Evolutionary conservation across 805 yeast genomes (phyloP).

Genomic region (Komagataella phaffii): DNA sequence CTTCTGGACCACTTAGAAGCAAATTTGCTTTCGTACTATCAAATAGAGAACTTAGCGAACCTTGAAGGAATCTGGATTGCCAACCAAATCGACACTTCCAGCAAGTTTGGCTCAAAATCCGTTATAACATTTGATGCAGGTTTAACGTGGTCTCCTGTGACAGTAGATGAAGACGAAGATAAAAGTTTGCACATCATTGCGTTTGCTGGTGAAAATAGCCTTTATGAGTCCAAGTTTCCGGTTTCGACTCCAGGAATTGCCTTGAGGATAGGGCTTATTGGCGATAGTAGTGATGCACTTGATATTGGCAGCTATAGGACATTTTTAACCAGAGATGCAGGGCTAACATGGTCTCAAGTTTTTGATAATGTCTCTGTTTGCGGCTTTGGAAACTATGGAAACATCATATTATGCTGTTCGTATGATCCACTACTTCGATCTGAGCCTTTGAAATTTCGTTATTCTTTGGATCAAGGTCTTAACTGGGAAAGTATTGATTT

Average conservation of each 20-base stretch:
- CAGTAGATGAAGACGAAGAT: conserved; percentile 30
- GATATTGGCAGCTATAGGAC: conserved; percentile 19
- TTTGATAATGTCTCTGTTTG: conserved; percentile 37
- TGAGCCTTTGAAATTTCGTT: background rate
- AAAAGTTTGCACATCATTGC: background rate
- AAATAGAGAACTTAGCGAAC: conserved; percentile 29
- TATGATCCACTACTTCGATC: conserved; percentile 25
- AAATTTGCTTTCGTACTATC: conserved; percentile 22
- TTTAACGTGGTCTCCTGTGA: conserved; percentile 33
- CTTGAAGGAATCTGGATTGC: conserved; percentile 55
- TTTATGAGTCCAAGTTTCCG: background rate
- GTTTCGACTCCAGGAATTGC: background rate
- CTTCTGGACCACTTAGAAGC: conserved; percentile 24
- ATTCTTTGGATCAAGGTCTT: background rate
- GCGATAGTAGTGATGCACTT: conserved; percentile 16
- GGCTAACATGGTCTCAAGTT: conserved; percentile 52
- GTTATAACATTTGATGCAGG: conserved; percentile 41
- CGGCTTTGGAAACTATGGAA: conserved; percentile 70
- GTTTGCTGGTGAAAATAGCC: background rate
- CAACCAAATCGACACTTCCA: conserved; percentile 21
- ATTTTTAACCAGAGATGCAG: conserved; percentile 65
- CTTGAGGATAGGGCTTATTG: background rate
- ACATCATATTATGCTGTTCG: conserved; percentile 52
- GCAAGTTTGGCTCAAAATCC: conserved; percentile 15
- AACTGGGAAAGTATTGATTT: background rate